These are phyloP conservation scores for Macrocystidia cucumis DNA, from an alignment of 1,284 basidiomycete species.

Conservation along the genomic window DNA sequence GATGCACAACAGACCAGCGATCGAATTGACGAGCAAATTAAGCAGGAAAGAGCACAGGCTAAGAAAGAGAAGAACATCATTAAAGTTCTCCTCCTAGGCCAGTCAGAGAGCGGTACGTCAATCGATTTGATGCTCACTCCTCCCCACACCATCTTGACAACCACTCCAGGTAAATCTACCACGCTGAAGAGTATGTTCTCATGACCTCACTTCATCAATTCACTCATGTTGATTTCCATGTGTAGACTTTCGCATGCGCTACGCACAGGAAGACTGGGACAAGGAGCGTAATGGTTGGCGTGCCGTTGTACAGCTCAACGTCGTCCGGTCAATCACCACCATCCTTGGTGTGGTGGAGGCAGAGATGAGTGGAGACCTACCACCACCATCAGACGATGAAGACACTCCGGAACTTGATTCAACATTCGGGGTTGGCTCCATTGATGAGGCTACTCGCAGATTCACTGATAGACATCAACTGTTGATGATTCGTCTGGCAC, in stretches of 20 bases:
- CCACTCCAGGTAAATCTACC: constrained; percentile 50
- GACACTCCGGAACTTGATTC: constrained; percentile 11
- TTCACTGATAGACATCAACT: constrained; percentile 34
- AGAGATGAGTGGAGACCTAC: constrained; percentile 31
- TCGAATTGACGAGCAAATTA: constrained; percentile 48
- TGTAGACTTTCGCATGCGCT: constrained; percentile 38
- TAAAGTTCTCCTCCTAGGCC: constrained; percentile 52
- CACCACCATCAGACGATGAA: constrained; percentile 16
- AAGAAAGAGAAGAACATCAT: constrained; percentile 39
- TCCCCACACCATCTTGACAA: too few relatives aligned
- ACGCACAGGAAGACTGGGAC: constrained; percentile 34
- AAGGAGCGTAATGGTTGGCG: constrained; percentile 39
- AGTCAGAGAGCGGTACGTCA: constrained; percentile 54
- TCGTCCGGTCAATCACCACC: constrained; percentile 37
- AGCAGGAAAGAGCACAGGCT: constrained; percentile 31
- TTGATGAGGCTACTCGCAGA: constrained; percentile 15
- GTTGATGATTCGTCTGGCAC: constrained; percentile 36
- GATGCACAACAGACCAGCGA: constrained; percentile 47
- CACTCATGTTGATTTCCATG: constrained; percentile 10
- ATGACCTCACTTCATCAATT: constrained; percentile 5
- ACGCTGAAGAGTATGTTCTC: constrained; percentile 48
- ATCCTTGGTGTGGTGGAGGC: constrained; percentile 36
- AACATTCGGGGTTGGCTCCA: constrained; percentile 5
- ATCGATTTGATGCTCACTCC: too few relatives aligned
- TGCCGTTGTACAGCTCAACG: constrained; percentile 41